Conservation (phyloP, 106 monocot species). For the Amphibolis antarctica region DNA sequence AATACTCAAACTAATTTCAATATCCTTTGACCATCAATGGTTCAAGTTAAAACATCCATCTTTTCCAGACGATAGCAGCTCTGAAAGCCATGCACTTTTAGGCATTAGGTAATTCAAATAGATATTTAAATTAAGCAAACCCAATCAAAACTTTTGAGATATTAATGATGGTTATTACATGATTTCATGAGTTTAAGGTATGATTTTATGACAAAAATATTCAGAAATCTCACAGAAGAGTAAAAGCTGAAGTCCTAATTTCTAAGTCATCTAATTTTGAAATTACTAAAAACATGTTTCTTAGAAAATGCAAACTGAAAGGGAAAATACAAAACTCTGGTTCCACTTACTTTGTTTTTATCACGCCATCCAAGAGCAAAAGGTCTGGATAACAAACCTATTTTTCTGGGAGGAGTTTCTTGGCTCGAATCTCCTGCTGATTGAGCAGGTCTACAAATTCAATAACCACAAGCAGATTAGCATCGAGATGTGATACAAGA, state of each 20-base stretch:
- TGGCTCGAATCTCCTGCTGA: constrained; percentile 16
- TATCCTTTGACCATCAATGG: no score
- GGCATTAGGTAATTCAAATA: no score
- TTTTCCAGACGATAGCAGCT: no score
- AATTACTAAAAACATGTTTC: neutral
- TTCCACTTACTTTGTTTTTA: constrained; percentile 54
- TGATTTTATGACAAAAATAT: neutral
- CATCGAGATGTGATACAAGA: neutral
- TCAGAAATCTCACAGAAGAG: neutral
- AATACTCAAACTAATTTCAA: no score
- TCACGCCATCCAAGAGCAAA: constrained; percentile 85
- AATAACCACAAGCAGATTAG: neutral
- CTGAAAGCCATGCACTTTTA: no score
- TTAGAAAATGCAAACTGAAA: no score
- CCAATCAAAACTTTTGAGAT: no score
- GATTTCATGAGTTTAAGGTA: neutral
- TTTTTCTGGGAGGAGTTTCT: constrained; percentile 34
- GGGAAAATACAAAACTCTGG: no score
- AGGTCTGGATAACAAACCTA: constrained; percentile 60
- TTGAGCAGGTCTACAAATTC: constrained; percentile 30
- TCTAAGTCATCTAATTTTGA: neutral
- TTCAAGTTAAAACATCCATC: no score
- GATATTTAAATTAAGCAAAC: no score
- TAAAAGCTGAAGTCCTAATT: neutral
- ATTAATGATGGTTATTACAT: no score